Percentiles rank a stretch among this genome's conserved stretches.
phyloP scores from a whole-genome alignment of 805 yeast genomes.

The Metschnikowia lunata region DNA sequence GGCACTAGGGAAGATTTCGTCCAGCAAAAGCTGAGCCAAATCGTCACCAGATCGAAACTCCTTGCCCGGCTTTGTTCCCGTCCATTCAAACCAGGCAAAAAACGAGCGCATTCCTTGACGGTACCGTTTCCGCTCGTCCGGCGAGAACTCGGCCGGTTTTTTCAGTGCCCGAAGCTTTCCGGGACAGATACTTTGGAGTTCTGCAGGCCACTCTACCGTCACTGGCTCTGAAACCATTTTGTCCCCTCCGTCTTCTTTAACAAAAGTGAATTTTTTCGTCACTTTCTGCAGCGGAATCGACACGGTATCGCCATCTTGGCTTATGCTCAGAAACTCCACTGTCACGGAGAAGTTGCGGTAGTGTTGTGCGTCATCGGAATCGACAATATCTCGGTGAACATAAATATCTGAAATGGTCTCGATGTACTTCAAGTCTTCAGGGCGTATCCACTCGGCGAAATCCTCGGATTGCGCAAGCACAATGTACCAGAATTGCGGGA shows the following conservation, averaged over 20 bases:
- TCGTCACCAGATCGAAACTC: constrained; percentile 78
- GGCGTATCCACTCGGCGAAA: constrained; percentile 72
- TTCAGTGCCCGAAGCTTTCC: constrained; percentile 32
- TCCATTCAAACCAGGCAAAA: constrained; percentile 85
- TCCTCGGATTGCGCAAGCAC: constrained; percentile 82
- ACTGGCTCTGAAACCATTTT: constrained; percentile 51
- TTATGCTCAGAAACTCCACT: constrained; percentile 43
- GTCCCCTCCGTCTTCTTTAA: constrained; percentile 51
- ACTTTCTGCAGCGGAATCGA: constrained; percentile 53
- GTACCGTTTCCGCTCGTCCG: constrained; percentile 55
- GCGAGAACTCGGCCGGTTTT: constrained; percentile 33
- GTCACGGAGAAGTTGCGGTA: constrained; percentile 58
- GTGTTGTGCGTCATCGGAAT: constrained; percentile 23
- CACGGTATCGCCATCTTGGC: constrained; percentile 29
- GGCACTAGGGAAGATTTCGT: constrained; percentile 82
- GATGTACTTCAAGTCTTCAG: constrained; percentile 71
- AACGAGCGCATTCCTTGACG: constrained; percentile 75
- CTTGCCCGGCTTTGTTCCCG: constrained; percentile 71
- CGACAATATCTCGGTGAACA: constrained; percentile 49
- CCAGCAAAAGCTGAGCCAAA: constrained; percentile 64
- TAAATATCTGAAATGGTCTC: constrained; percentile 63
- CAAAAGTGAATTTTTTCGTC: constrained; percentile 53
- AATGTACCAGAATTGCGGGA: constrained; percentile 84
- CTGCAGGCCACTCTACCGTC: constrained; percentile 65
- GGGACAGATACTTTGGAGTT: constrained; percentile 55